A percentile compares a stretch with the other conserved stretches of the same genome.
These are phyloP conservation scores for Gnomoniopsis smithogilvyi DNA, from an alignment of 2,329 filamentous ascomycete genomes.

Conservation along the genomic window DNA sequence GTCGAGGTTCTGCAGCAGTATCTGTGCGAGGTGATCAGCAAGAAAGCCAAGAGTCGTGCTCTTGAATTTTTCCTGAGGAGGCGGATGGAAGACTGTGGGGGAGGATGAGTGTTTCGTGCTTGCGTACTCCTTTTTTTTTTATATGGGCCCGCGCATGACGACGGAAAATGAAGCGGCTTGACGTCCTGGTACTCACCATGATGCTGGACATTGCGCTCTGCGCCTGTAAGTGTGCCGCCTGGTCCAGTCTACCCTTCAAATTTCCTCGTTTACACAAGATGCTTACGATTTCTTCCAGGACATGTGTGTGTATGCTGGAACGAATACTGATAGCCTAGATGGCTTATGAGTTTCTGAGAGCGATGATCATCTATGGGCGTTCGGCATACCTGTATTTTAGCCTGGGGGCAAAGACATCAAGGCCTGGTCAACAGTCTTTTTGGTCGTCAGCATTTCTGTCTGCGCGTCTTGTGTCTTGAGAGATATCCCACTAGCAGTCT, in stretches of 20 bases:
- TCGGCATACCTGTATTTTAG: neutral
- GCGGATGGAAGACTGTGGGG: constrained; percentile 26
- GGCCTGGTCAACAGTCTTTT: neutral
- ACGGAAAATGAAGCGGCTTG: neutral
- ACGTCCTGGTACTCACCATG: neutral
- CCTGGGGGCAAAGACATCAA: neutral
- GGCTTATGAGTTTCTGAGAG: neutral
- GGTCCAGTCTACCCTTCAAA: neutral
- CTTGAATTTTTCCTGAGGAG: constrained; percentile 28
- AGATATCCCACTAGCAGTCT: neutral
- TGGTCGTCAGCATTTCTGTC: neutral
- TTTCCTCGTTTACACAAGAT: neutral
- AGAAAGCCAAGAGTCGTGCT: constrained; percentile 14
- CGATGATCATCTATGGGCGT: neutral
- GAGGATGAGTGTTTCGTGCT: neutral
- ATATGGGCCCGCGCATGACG: neutral
- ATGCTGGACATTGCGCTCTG: neutral
- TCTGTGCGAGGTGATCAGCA: constrained; percentile 19
- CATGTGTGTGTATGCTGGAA: too few species aligned
- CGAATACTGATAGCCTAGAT: neutral
- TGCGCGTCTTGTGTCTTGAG: neutral
- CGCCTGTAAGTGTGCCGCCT: neutral
- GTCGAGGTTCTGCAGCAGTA: constrained; percentile 19
- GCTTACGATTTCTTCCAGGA: neutral
- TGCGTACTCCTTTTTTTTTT: neutral